phyloP scores from a whole-genome alignment of 208 protist genomes.

The Naegleria fowleri region DNA sequence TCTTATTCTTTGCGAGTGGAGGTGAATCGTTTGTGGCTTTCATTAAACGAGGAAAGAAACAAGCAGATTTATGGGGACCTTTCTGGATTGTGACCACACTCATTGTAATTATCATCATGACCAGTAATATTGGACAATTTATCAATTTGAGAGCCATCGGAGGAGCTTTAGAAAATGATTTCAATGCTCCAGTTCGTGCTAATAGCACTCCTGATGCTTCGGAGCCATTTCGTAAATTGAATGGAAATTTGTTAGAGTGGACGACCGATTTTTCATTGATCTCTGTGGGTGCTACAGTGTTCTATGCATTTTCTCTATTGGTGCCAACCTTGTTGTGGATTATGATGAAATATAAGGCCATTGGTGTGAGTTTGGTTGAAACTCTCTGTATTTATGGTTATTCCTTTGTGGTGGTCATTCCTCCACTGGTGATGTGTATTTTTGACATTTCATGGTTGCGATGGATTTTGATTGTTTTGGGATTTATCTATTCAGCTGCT shows the following conservation, averaged over 20 bases:
- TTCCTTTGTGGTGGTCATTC: background rate
- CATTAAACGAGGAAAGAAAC: background rate
- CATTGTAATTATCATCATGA: background rate
- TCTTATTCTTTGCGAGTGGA: background rate
- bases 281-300: background rate
- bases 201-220: background rate
- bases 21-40: background rate
- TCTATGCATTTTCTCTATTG: background rate
- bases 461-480: background rate
- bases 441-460: constrained; percentile 2
- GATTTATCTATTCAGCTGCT: background rate
- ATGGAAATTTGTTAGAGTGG: background rate
- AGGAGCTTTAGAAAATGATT: background rate
- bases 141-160: background rate
- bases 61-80: constrained; percentile 8
- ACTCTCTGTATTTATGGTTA: constrained; percentile 15
- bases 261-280: background rate
- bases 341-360: background rate
- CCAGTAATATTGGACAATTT: background rate
- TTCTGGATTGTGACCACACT: constrained; percentile 17
- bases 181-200: background rate
- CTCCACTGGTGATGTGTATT: background rate
- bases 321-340: background rate
- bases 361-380: background rate
- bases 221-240: background rate